Evolutionary conservation across 2,329 filamentous ascomycete species (phyloP), one percentile per base, ranked within the genome.

Genomic region (Fusarium udum): DNA sequence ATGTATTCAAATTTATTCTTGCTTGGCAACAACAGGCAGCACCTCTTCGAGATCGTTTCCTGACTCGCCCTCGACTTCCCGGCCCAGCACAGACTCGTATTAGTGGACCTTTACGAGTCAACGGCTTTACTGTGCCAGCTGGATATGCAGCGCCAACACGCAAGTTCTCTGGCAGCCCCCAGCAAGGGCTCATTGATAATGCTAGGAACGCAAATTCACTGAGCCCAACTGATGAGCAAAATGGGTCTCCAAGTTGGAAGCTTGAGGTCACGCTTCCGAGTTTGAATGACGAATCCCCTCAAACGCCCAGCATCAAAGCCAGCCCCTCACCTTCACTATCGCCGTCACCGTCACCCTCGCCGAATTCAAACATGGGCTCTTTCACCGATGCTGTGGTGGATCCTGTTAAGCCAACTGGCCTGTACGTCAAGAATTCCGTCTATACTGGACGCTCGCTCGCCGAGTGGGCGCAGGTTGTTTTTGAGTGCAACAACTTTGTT

Each of bases 401-500:
- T 39, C 84, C 88, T 2, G 72, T 83, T 39, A 83, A 86, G 72
- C 89, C 88, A 0, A 78, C 75, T 4, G 87, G 87, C 10, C 73
- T 83, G 4, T 86, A 83, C 61, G 80, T 81, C 20, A 81, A 83
- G 51, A 86, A 85, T 32, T 84, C 86, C 14, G 88, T 89, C 55
- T 92, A 95, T 79, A 85, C 89, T 7, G 93, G 93, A 4, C 87
- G 92, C 26, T 91, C 93, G 1, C 85, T 96, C 49, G 93, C 93
- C 0, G 93, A 96, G 80, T 96, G 93, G 93, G 86, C 87, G 26
- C 84, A 93, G 24, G 88, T 95, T 26, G 90, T 95, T 22, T 88
- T 89, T 63, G 93, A 96, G 80, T 94, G 91, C 83, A 94, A 95
- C 82, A 93, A 90, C 78, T 96, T 95, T 81, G 90, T 94, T 37